Conservation (phyloP, 176 grass and related monocot species). For the maize (Zea mays) region Zm-B73-REFERENCE-NAM-5.0 NC_050104.1:159297501-159298000, state of each 20-base stretch:
- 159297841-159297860: constrained; percentile 18
- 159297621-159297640: constrained; percentile 19
- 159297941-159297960: too few species aligned
- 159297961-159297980: too few species aligned
- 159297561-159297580: too few species aligned
- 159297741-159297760: too few species aligned
- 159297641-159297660: not conserved
- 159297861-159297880: constrained; percentile 30
- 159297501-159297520: too few species aligned
- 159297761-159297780: constrained; percentile 20
- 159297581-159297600: too few species aligned
- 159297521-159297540: too few species aligned
- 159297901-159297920: too few species aligned
- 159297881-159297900: constrained; percentile 27
- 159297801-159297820: constrained; percentile 17
- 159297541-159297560: too few species aligned
- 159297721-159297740: too few species aligned
- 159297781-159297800: constrained; percentile 8
- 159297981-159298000: too few species aligned
- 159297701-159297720: constrained; percentile 13
- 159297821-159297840: constrained; percentile 20
- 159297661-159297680: not conserved
- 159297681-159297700: not conserved
- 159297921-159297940: too few species aligned
- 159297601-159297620: not conserved